phyloP scores from a whole-genome alignment of 164 flowering plant species.

The Vitis amurensis region DNA sequence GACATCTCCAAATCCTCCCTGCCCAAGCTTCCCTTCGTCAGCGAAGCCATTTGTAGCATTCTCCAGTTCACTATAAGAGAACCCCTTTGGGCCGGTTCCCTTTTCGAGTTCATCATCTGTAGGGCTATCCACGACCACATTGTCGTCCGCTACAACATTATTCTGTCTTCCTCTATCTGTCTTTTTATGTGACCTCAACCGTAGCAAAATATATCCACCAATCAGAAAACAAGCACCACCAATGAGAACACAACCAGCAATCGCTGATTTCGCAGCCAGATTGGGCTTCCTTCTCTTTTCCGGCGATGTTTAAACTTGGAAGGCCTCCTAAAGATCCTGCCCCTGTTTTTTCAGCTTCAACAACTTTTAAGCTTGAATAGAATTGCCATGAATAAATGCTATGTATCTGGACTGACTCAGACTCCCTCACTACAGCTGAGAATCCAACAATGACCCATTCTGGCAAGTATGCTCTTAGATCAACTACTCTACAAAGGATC shows the following conservation, averaged over 20 bases:
- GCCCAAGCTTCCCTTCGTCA: slow-evolving; percentile 21
- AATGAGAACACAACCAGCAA: slow-evolving; percentile 5
- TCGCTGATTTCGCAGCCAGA: slow-evolving; percentile 7
- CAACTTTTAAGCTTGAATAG: slow-evolving; percentile 15
- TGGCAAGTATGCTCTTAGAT: background rate
- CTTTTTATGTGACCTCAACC: background rate
- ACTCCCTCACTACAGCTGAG: slow-evolving; percentile 6
- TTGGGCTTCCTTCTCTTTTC: background rate
- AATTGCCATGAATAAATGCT: slow-evolving; percentile 20
- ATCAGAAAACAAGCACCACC: background rate
- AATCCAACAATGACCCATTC: slow-evolving; percentile 1
- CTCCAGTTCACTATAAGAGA: background rate
- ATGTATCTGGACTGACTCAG: slow-evolving; percentile 1
- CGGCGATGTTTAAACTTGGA: background rate
- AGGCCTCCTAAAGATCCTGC: too few species aligned
- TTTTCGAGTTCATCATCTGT: slow-evolving; percentile 2
- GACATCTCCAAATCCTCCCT: slow-evolving; percentile 30
- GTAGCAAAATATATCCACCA: background rate
- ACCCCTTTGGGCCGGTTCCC: slow-evolving; percentile 1
- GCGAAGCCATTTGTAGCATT: slow-evolving; percentile 15
- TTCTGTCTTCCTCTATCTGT: background rate
- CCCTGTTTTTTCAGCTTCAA: too few species aligned
- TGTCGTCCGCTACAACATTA: too few species aligned
- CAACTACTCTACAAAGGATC: background rate
- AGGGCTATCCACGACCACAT: background rate